Base-by-base conservation (phyloP, 331 rosid genomes). In the Quercus tomentella region DNA sequence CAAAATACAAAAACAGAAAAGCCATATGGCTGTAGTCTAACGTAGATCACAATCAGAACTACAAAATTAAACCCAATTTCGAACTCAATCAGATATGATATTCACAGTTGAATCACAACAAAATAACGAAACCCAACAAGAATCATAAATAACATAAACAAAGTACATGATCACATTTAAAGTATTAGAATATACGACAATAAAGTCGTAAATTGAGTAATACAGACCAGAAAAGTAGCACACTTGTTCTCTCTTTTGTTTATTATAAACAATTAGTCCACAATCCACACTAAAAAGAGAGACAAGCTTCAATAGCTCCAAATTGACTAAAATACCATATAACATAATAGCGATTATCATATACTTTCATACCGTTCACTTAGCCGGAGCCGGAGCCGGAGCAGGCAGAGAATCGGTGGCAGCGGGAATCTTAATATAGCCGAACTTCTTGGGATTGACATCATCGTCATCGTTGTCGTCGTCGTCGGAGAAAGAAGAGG, bases 371-470 rank as follows among this genome's bases (percentile, higher is more conserved):
- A 80, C 92, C 82, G 73, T 74, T 73, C 80, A 83, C 72, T 92
- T 86, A 22, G 69, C 82, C 25, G 85, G 66, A n/a, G 45, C 6
- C 37, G 54, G 54, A 45, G 54, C 82, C 1, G 79, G 73, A 4
- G 84, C 67, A 1, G 85, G 56, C 37, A 75, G 79, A 12, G 80
- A 62, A 28, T 86, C 92, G 4, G 84, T 43, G 6, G 85, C 82
- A 41, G 49, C 55, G 0, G 94, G 91, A 80, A 96, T 87, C 91
- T 86, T 93, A 63, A 81, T 84, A 74, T 93, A 93, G 1, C 91
- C 99, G 68, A 84, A 7, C 80, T 93, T 90, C 92, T 90, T 95
- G 10, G 91, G 82, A 81, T 78, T 86, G 0, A 70, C 77, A 0
- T 79, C 80, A 20, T 74, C 86, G 7, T 80, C 86, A n/a, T 71